Percentiles rank a stretch among this genome's conserved stretches.
These are phyloP conservation scores for Oenanthe sinensis DNA, from an alignment of 129 eudicot species.

Conservation along the genomic window DNA sequence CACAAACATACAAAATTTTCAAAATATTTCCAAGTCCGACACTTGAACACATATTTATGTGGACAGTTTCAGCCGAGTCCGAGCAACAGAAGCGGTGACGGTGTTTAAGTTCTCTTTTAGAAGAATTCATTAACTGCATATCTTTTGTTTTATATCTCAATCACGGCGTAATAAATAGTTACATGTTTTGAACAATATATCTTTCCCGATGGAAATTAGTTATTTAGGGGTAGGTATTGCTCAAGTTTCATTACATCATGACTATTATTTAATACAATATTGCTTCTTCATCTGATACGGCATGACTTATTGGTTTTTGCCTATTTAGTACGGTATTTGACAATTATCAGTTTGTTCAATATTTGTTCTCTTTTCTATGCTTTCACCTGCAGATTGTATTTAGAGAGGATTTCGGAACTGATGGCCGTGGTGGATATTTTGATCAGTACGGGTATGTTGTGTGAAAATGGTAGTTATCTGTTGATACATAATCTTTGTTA, in stretches of 20 bases:
- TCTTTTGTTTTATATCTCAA: neutral
- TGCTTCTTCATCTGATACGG: neutral
- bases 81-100: neutral
- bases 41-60: neutral
- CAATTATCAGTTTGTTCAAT: neutral
- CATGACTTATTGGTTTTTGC: neutral
- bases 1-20: neutral
- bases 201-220: neutral
- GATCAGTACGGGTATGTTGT: slow-evolving; percentile 85
- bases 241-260: neutral
- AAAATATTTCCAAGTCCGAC: neutral
- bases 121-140: neutral
- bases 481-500: neutral
- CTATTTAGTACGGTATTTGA: neutral
- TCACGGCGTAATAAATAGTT: neutral
- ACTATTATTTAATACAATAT: neutral
- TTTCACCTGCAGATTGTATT: slow-evolving; percentile 65
- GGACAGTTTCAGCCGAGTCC: neutral
- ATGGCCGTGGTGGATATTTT: slow-evolving; percentile 97
- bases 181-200: neutral
- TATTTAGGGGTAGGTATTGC: neutral
- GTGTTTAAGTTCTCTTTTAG: neutral
- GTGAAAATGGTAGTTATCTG: slow-evolving; percentile 6
- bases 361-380: neutral
- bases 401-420: slow-evolving; percentile 98